A percentile compares a stretch with the other conserved stretches of the same genome.
phyloP scores from a whole-genome alignment of 106 monocot genomes.

The Ottelia alismoides region DNA sequence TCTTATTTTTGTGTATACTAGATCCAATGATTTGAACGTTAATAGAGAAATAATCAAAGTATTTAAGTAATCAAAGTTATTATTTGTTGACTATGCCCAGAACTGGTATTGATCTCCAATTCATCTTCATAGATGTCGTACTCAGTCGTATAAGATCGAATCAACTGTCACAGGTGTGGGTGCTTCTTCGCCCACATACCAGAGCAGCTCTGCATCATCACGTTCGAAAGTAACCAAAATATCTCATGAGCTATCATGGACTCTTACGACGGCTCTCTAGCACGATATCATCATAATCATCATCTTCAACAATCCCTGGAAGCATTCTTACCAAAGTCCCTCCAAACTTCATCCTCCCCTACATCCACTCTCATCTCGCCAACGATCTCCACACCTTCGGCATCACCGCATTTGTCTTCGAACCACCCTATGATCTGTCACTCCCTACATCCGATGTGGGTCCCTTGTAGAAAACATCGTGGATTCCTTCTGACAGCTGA shows the following conservation, averaged over 20 bases:
- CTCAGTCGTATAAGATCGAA: constrained; percentile 12
- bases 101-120: too few species aligned
- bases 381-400: constrained; percentile 32
- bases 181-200: constrained; percentile 36
- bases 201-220: constrained; percentile 65
- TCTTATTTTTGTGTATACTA: too few species aligned
- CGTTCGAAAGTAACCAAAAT: constrained; percentile 13
- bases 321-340: constrained; percentile 1
- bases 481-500: constrained; percentile 31
- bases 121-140: too few species aligned
- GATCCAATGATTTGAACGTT: too few species aligned
- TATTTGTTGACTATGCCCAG: too few species aligned
- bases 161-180: constrained; percentile 8
- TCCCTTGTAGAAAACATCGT: constrained; percentile 21
- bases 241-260: constrained; percentile 10
- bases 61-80: too few species aligned
- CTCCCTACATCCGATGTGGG: not conserved
- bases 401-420: constrained; percentile 44
- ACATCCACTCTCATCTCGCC: constrained; percentile 21
- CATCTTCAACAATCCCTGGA: too few species aligned
- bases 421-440: not conserved
- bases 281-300: constrained; percentile 9
- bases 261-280: constrained; percentile 43
- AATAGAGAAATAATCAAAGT: too few species aligned
- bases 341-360: not conserved